These are phyloP conservation scores for Colletotrichum chrysophilum DNA, from an alignment of 2,329 filamentous ascomycete genomes.

Conservation along the genomic window DNA sequence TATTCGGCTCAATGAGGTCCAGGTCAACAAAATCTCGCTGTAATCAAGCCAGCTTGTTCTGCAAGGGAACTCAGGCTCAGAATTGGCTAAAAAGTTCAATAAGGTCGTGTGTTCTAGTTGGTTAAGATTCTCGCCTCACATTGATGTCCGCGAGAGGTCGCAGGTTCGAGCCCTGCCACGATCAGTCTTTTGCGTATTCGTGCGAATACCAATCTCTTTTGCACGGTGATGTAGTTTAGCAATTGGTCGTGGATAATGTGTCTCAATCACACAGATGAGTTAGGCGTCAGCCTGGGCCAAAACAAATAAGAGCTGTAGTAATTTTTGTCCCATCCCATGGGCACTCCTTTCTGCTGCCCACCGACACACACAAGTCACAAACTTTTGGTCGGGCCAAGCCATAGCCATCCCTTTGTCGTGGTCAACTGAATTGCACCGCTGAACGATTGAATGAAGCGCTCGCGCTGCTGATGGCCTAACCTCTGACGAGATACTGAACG, in stretches of 20 bases:
- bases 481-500: neutral
- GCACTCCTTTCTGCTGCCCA: neutral
- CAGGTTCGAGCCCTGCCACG: conserved; percentile 24
- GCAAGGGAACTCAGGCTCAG: neutral
- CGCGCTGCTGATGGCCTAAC: neutral
- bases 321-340: neutral
- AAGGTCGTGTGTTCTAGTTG: conserved; percentile 22
- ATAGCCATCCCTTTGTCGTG: neutral
- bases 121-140: conserved; percentile 22
- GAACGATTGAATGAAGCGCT: neutral
- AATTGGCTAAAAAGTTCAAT: accelerated
- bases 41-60: neutral
- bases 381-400: neutral
- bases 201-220: neutral
- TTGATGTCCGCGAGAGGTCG: conserved; percentile 13
- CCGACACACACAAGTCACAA: neutral
- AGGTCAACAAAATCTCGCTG: neutral
- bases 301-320: neutral
- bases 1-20: neutral
- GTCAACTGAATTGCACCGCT: neutral
- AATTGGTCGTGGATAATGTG: neutral
- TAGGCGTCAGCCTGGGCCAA: neutral
- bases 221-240: neutral
- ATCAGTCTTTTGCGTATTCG: neutral
- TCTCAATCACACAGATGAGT: neutral